A percentile compares a stretch with the other conserved stretches of the same genome.
Conservation (phyloP, 106 monocot genomes). For the Posidonia australis region DNA sequence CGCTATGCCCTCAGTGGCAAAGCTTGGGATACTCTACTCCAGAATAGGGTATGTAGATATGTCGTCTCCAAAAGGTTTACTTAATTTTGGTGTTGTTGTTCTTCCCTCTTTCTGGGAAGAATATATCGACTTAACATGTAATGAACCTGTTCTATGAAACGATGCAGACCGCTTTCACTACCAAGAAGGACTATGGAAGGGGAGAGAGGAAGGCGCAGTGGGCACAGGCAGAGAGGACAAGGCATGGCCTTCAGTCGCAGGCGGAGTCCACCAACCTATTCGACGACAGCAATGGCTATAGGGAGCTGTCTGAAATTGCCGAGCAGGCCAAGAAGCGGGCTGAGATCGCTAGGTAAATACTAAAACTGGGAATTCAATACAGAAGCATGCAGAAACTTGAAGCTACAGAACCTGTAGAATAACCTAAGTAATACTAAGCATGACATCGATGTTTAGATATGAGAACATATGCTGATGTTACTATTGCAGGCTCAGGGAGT, state of each 20-base stretch:
- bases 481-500: constrained; percentile 41
- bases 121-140: too few relatives aligned
- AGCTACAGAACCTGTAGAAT: too few relatives aligned
- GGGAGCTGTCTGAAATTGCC: constrained; percentile 9
- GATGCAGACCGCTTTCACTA: constrained; percentile 20
- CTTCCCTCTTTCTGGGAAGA: too few relatives aligned
- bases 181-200: constrained; percentile 24
- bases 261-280: neutral
- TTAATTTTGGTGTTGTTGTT: too few relatives aligned
- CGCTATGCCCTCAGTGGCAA: constrained; percentile 25
- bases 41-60: constrained; percentile 21
- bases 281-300: neutral
- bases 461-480: too few relatives aligned
- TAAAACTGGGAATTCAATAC: too few relatives aligned
- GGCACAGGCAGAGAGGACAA: constrained; percentile 23
- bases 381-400: too few relatives aligned
- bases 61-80: neutral
- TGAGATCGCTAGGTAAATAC: constrained; percentile 2
- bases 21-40: constrained; percentile 25
- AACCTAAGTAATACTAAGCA: too few relatives aligned
- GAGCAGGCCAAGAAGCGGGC: constrained; percentile 9
- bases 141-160: neutral
- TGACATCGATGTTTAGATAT: too few relatives aligned
- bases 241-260: constrained; percentile 13
- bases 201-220: constrained; percentile 29